phyloP scores from a whole-genome alignment of 1,284 basidiomycete genomes.

The Apiotrichum domesticum region DNA sequence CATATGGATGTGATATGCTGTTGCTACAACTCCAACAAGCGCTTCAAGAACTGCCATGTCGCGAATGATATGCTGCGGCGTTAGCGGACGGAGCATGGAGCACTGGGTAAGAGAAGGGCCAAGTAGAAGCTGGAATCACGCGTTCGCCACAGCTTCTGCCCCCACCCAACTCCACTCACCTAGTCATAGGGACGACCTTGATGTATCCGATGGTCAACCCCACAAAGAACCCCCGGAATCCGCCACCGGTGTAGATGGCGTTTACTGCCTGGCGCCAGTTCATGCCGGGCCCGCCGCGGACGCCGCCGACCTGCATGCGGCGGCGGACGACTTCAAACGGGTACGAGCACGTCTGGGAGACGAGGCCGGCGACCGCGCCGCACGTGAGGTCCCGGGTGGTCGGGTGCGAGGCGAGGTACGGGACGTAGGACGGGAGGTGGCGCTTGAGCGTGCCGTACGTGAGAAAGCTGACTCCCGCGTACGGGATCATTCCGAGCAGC shows the following conservation, averaged over 20 bases:
- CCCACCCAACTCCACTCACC: slow-evolving; percentile 28
- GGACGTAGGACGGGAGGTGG: slow-evolving; percentile 49
- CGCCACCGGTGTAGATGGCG: slow-evolving; percentile 62
- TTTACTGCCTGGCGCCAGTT: slow-evolving; percentile 70
- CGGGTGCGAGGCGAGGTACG: slow-evolving; percentile 41
- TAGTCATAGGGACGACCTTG: slow-evolving; percentile 95
- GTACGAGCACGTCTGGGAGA: slow-evolving; percentile 88
- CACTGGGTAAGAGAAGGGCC: not conserved
- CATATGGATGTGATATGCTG: slow-evolving; percentile 7
- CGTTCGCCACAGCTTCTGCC: too few relatives aligned
- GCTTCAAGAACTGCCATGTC: slow-evolving; percentile 48
- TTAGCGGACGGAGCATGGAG: slow-evolving; percentile 2
- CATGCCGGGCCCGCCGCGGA: slow-evolving; percentile 53
- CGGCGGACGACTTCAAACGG: slow-evolving; percentile 92
- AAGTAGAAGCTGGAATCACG: too few relatives aligned
- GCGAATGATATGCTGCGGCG: slow-evolving; percentile 44
- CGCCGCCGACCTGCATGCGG: slow-evolving; percentile 93
- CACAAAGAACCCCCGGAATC: slow-evolving; percentile 87
- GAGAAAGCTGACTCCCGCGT: slow-evolving; percentile 93
- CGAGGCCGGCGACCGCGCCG: slow-evolving; percentile 83
- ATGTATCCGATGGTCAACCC: slow-evolving; percentile 90
- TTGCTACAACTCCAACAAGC: slow-evolving; percentile 40
- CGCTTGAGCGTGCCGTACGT: slow-evolving; percentile 80
- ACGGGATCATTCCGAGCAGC: slow-evolving; percentile 88
- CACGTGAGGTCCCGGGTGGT: slow-evolving; percentile 58